Evolutionary conservation across 805 yeast species (phyloP).

Genomic region (Wickerhamomyces silvicola): DNA sequence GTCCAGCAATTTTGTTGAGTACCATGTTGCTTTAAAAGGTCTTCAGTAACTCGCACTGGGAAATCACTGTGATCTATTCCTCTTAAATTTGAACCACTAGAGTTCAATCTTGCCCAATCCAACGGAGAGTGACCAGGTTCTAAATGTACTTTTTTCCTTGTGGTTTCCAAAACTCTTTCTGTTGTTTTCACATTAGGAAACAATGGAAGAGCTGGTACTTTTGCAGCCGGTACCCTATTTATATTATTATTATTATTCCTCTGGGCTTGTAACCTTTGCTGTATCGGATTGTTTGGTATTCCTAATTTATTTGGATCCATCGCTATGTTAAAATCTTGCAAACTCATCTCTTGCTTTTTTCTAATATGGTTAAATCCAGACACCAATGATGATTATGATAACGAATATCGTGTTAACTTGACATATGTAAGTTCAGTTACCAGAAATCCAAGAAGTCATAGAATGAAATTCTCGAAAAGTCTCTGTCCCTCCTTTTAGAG

Average conservation of each 20-base stretch:
- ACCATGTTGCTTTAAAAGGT: conserved; percentile 55
- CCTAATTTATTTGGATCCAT: background rate
- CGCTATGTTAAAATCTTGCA: background rate
- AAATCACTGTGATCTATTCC: conserved; percentile 46
- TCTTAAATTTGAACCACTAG: conserved; percentile 43
- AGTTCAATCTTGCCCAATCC: conserved; percentile 71
- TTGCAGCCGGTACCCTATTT: background rate
- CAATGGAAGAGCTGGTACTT: background rate
- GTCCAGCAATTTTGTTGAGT: conserved; percentile 79
- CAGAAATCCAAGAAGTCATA: too few relatives aligned
- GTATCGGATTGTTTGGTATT: conserved; percentile 2
- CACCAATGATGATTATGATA: too few relatives aligned
- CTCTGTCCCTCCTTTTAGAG: too few relatives aligned
- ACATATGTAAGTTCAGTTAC: too few relatives aligned
- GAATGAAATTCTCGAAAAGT: too few relatives aligned
- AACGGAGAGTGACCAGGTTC: conserved; percentile 80
- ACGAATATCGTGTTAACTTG: too few relatives aligned
- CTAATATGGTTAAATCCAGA: too few relatives aligned
- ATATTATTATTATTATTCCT: background rate
- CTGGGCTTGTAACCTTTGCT: conserved; percentile 1
- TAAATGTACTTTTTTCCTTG: conserved; percentile 51
- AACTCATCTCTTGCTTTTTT: too few relatives aligned
- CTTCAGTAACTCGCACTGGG: conserved; percentile 50
- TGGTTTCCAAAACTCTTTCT: conserved; percentile 14
- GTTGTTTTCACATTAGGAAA: conserved; percentile 14